Percentiles rank a stretch among this genome's conserved stretches.
phyloP scores from a whole-genome alignment of 2,329 filamentous ascomycete species.

The Elsinoe arachidis region DNA sequence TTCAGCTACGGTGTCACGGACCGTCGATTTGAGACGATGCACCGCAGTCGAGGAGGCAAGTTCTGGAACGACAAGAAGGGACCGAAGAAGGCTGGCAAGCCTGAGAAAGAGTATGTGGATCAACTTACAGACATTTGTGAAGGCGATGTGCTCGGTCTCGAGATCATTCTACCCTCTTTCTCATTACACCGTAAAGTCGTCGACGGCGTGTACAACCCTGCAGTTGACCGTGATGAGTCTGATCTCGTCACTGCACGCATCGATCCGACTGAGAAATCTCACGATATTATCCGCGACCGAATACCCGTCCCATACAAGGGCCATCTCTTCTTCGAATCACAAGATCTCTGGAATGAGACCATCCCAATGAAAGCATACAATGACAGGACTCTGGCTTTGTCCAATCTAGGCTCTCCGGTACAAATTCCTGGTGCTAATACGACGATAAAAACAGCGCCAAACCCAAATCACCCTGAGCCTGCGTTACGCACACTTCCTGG shows the following conservation, averaged over 20 bases:
- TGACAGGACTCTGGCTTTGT: conserved; percentile 38
- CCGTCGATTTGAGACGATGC: conserved; percentile 80
- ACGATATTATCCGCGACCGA: conserved; percentile 87
- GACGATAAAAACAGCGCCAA: conserved; percentile 50
- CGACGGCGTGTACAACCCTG: conserved; percentile 76
- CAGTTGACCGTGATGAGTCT: conserved; percentile 58
- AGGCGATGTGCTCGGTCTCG: conserved; percentile 87
- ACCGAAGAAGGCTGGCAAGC: conserved; percentile 29
- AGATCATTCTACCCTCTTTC: conserved; percentile 83
- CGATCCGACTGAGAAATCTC: conserved; percentile 38
- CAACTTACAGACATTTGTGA: conserved; percentile 55
- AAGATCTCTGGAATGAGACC: conserved; percentile 69
- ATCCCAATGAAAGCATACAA: conserved; percentile 71
- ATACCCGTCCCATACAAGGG: conserved; percentile 91
- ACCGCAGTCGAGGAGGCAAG: conserved; percentile 86
- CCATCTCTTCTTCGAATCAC: conserved; percentile 87
- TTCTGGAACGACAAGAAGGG: conserved; percentile 48
- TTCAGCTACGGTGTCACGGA: conserved; percentile 94
- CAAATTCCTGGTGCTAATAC: conserved; percentile 35
- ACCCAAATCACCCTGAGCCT: conserved; percentile 62
- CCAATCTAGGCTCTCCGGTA: conserved; percentile 59
- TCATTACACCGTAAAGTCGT: conserved; percentile 81
- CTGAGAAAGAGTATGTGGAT: conserved; percentile 18
- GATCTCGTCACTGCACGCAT: conserved; percentile 31
- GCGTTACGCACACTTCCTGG: conserved; percentile 79